Conservation (phyloP, 2,329 filamentous ascomycete species). For the Colletotrichum orchidophilum region DNA sequence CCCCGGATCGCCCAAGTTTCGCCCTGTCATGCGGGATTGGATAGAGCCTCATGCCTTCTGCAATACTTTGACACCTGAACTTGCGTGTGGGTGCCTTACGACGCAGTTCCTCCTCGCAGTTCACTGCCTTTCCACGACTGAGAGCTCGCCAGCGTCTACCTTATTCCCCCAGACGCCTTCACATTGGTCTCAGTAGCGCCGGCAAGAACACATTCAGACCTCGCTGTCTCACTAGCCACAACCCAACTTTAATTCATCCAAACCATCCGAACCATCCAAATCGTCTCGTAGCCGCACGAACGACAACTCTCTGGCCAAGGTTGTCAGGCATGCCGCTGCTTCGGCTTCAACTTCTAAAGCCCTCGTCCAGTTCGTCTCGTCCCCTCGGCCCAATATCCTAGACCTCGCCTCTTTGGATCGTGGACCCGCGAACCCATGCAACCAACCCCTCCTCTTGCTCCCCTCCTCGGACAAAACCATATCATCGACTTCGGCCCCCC, state of each 20-base stretch:
- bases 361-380: not conserved
- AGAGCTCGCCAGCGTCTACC: constrained; percentile 8
- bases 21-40: not conserved
- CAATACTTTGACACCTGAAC: constrained; percentile 10
- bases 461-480: constrained; percentile 19
- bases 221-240: constrained; percentile 10
- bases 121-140: constrained; percentile 23
- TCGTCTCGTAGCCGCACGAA: constrained; percentile 12
- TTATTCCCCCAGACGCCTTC: not conserved
- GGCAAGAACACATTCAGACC: not conserved
- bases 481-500: constrained; percentile 7
- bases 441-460: not conserved
- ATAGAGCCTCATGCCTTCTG: constrained; percentile 10
- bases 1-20: not conserved
- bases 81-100: constrained; percentile 26
- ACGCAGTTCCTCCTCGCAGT: constrained; percentile 3
- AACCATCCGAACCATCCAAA: constrained; percentile 13
- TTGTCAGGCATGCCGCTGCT: constrained; percentile 15
- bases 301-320: not conserved
- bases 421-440: not conserved
- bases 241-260: constrained; percentile 4
- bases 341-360: not conserved
- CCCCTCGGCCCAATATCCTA: not conserved
- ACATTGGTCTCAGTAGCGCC: constrained; percentile 20
- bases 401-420: not conserved